phyloP scores from a whole-genome alignment of 2,329 filamentous ascomycete genomes.

The Biscogniauxia marginata region DNA sequence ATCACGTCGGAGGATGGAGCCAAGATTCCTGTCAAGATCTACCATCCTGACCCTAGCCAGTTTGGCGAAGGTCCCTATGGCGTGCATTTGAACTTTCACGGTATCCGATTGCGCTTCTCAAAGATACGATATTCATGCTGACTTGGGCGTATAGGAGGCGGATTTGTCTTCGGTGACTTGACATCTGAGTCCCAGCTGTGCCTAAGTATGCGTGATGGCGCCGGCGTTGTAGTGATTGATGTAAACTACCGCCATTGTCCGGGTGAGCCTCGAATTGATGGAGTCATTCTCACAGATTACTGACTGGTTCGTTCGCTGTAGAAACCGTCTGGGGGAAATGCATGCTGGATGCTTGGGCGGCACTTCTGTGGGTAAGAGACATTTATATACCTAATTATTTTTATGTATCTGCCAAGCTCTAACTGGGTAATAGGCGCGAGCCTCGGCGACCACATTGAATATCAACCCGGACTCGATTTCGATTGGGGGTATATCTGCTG shows the following conservation, averaged over 20 bases:
- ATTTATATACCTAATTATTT: neutral
- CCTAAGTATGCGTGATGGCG: slow-evolving; percentile 36
- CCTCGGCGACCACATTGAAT: slow-evolving; percentile 28
- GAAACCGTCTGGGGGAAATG: slow-evolving; percentile 37
- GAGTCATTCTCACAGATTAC: neutral
- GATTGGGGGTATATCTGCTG: slow-evolving; percentile 39
- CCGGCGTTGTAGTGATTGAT: slow-evolving; percentile 38
- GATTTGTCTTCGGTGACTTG: slow-evolving; percentile 38
- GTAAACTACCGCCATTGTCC: slow-evolving; percentile 42
- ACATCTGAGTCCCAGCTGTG: slow-evolving; percentile 34
- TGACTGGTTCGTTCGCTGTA: slow-evolving; percentile 2
- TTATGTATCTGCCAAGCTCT: neutral
- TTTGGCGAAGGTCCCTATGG: slow-evolving; percentile 34
- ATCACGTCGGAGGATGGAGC: slow-evolving; percentile 31
- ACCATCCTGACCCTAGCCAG: slow-evolving; percentile 31
- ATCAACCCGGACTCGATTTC: slow-evolving; percentile 35
- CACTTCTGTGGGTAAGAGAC: slow-evolving; percentile 34
- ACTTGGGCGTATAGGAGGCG: slow-evolving; percentile 29
- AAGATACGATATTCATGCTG: neutral
- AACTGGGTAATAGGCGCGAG: slow-evolving; percentile 26
- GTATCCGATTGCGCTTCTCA: slow-evolving; percentile 9
- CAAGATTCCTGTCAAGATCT: slow-evolving; percentile 31
- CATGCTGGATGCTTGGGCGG: slow-evolving; percentile 38
- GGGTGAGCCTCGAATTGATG: slow-evolving; percentile 23
- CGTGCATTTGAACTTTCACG: slow-evolving; percentile 37